A percentile compares a stretch with the other conserved stretches of the same genome.
phyloP scores from a whole-genome alignment of 2,329 filamentous ascomycete genomes.

The Fusarium armeniacum region DNA sequence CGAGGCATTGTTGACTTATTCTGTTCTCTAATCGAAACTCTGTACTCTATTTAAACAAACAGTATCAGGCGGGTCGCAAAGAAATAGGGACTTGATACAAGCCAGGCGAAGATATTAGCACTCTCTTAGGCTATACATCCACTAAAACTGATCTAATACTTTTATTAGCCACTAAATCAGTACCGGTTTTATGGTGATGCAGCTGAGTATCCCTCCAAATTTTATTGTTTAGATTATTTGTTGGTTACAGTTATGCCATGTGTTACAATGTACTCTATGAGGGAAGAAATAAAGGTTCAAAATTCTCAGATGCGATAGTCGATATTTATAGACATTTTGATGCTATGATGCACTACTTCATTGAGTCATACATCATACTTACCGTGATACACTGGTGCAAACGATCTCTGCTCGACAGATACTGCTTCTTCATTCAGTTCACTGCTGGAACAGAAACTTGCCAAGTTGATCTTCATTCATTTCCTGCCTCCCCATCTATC shows the following conservation, averaged over 20 bases:
- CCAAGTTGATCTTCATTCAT: background rate
- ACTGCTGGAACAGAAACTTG: background rate
- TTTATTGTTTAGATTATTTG: too few relatives aligned
- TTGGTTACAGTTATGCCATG: rapidly evolving
- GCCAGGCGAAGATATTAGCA: too few relatives aligned
- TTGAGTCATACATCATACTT: background rate
- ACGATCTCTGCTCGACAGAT: rapidly evolving
- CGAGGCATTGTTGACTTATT: background rate
- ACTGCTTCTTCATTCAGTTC: background rate
- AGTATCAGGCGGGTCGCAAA: too few relatives aligned
- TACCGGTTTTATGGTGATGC: too few relatives aligned
- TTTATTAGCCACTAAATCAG: too few relatives aligned
- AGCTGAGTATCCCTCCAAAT: too few relatives aligned
- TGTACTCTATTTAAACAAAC: background rate
- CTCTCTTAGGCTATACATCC: too few relatives aligned
- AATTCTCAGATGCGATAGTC: background rate
- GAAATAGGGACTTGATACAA: too few relatives aligned
- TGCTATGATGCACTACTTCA: background rate
- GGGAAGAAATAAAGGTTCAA: rapidly evolving
- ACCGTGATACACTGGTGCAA: background rate
- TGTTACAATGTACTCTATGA: background rate
- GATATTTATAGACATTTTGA: background rate
- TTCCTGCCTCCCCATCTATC: rapidly evolving
- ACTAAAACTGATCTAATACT: too few relatives aligned
- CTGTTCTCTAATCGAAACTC: background rate